Conservation (phyloP, 1,284 basidiomycete species). For the Pseudozyma thailandica region DNA sequence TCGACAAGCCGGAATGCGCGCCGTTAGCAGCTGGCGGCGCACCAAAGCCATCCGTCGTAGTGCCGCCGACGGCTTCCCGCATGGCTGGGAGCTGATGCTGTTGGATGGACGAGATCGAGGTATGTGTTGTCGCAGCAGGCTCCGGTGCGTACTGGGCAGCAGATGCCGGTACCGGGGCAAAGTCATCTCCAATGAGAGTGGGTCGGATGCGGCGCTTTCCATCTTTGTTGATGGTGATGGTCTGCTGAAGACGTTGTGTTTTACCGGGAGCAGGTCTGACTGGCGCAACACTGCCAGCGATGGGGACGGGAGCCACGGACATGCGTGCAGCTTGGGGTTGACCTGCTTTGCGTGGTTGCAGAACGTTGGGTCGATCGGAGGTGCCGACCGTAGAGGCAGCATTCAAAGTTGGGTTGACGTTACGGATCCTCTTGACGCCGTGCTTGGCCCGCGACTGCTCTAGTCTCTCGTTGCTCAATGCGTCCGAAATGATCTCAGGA, state of each 20-base stretch:
- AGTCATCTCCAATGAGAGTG: constrained; percentile 69
- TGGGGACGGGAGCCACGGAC: constrained; percentile 28
- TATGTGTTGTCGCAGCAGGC: constrained; percentile 6
- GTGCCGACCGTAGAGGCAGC: constrained; percentile 11
- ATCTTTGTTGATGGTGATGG: constrained; percentile 68
- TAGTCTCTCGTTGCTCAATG: constrained; percentile 76
- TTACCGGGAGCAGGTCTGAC: constrained; percentile 26
- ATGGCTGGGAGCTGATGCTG: constrained; percentile 35
- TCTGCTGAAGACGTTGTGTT: constrained; percentile 59
- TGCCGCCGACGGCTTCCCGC: constrained; percentile 39
- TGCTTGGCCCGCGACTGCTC: constrained; percentile 48
- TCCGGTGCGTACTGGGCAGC: constrained; percentile 15
- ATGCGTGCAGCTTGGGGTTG: constrained; percentile 21
- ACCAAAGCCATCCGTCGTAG: constrained; percentile 38
- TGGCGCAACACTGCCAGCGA: constrained; percentile 23
- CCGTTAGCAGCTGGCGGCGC: constrained; percentile 17
- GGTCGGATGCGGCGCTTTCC: constrained; percentile 78
- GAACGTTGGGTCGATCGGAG: constrained; percentile 52
- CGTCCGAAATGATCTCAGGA: constrained; percentile 81
- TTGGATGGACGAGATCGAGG: constrained; percentile 12
- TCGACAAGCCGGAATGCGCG: constrained; percentile 17
- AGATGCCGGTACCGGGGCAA: constrained; percentile 5
- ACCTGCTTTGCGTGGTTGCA: constrained; percentile 62
- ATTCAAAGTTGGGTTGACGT: neutral
- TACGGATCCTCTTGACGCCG: constrained; percentile 47